Evolutionary conservation across 805 yeast genomes (phyloP).

Genomic region (Myxozyma neglecta): DNA sequence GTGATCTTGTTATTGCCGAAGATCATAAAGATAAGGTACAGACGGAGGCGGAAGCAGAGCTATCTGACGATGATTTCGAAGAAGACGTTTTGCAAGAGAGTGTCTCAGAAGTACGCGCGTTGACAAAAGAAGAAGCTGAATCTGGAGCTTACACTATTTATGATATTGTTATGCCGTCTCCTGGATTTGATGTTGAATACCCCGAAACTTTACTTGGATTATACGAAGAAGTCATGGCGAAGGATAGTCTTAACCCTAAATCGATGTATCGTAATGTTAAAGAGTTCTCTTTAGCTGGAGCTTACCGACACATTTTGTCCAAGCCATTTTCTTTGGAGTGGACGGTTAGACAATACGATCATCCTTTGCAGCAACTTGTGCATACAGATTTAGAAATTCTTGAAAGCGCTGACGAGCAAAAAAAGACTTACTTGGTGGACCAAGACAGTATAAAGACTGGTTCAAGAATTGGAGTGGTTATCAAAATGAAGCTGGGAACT

Average conservation of each 20-base stretch:
- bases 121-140: constrained; percentile 72
- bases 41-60: constrained; percentile 35
- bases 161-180: constrained; percentile 92
- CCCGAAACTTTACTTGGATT: constrained; percentile 56
- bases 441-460: constrained; percentile 7
- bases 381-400: constrained; percentile 72
- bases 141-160: constrained; percentile 60
- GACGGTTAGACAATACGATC: constrained; percentile 59
- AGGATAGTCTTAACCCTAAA: constrained; percentile 79
- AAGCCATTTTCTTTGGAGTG: constrained; percentile 66
- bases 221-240: constrained; percentile 62
- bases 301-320: constrained; percentile 73
- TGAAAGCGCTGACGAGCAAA: constrained; percentile 35
- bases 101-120: constrained; percentile 65
- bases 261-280: constrained; percentile 80
- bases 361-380: constrained; percentile 68
- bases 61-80: constrained; percentile 54
- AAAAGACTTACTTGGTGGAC: constrained; percentile 10
- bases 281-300: constrained; percentile 90
- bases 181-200: constrained; percentile 89
- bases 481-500: constrained; percentile 75
- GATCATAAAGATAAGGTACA: constrained; percentile 27
- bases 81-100: constrained; percentile 67
- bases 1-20: constrained; percentile 68
- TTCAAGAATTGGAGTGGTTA: constrained; percentile 62